Evolutionary conservation across 2,329 filamentous ascomycete species (phyloP), one percentile per base, ranked within the genome.

Genomic region (Claviceps capensis): DNA sequence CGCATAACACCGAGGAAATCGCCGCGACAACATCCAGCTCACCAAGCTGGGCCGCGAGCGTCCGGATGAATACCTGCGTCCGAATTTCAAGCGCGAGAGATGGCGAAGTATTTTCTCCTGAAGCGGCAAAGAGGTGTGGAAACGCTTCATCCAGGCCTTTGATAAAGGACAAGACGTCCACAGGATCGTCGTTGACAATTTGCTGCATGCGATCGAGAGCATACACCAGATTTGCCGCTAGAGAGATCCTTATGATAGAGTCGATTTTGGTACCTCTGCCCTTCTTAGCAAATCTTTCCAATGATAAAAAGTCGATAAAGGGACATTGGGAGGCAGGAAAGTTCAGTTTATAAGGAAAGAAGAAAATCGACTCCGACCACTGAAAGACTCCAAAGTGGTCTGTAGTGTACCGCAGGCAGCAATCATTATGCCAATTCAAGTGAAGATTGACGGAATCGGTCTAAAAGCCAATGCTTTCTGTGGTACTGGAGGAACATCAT

Each of bases 1-100:
- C 50, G 52, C 65, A 69, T 42, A 71, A 69, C 7, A 63, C 57
- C 3, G 56, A 53, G 17, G 61, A 62, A 26, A 68, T 59, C 11
- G 59, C 49, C 2, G 56, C 50, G 5, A 51, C 53, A 16, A 56
- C 52, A 37, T 60, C 52, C 3, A 34, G 52, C 4, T 60, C 52
- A 3, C 36, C 34, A 0, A 45, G 48, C 5, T 49, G 46, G 1
- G 26, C 45, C 5, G 58, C 59, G 2, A 69, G 53, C 1, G 38
- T 46, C 43, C 64, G 61, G 19, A 73, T 63, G 44, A 65, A 57
- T 38, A 60, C 57, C 48, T 64, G 63, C 0, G 67, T 70, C 44
- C 70, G 69, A 26, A 73, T 63, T 4, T 65, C 58, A 22, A 73
- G 56, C 2, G 64, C 64, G 7, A 34, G 30, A 34, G 30, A 67